Percentiles rank a stretch among this genome's conserved stretches.
Conservation (phyloP, 1,284 basidiomycete species). For the Microbotryum intermedium region DNA sequence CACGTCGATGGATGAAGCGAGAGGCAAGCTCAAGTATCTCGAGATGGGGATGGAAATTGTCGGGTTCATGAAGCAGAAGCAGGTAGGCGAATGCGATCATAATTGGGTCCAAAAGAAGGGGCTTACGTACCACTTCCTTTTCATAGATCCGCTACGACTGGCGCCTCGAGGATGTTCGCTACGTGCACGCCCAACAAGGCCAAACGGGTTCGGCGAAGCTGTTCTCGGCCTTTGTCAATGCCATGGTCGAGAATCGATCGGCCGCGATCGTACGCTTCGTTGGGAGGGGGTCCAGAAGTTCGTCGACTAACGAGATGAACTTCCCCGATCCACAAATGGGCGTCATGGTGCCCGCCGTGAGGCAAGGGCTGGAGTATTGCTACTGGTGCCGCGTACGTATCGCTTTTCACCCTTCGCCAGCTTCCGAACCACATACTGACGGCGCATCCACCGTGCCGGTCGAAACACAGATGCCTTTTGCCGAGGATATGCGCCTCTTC, state of each 20-base stretch:
- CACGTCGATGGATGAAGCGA: conserved; percentile 54
- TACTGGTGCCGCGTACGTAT: conserved; percentile 64
- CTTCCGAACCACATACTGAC: conserved; percentile 1
- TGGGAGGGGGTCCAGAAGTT: conserved; percentile 36
- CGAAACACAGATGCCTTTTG: conserved; percentile 84
- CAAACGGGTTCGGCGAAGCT: conserved; percentile 67
- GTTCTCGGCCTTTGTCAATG: conserved; percentile 75
- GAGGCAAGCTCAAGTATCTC: conserved; percentile 62
- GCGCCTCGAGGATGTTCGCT: conserved; percentile 76
- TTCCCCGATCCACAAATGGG: conserved; percentile 72
- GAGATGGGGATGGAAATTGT: conserved; percentile 77
- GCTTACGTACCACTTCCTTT: background rate
- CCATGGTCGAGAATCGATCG: conserved; percentile 58
- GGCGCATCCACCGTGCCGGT: background rate
- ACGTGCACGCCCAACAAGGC: conserved; percentile 68
- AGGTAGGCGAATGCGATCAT: conserved; percentile 51
- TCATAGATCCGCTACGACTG: conserved; percentile 66
- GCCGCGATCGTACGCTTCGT: conserved; percentile 78
- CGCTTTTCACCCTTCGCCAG: background rate
- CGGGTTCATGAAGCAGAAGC: conserved; percentile 63
- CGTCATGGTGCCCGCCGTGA: conserved; percentile 45
- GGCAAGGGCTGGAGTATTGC: conserved; percentile 56
- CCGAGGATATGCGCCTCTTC: conserved; percentile 81
- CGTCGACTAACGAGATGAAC: conserved; percentile 7
- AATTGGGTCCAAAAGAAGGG: background rate